Evolutionary conservation across 2,329 filamentous ascomycete genomes (phyloP).

Genomic region (Conoideocrella luteorostrata): DNA sequence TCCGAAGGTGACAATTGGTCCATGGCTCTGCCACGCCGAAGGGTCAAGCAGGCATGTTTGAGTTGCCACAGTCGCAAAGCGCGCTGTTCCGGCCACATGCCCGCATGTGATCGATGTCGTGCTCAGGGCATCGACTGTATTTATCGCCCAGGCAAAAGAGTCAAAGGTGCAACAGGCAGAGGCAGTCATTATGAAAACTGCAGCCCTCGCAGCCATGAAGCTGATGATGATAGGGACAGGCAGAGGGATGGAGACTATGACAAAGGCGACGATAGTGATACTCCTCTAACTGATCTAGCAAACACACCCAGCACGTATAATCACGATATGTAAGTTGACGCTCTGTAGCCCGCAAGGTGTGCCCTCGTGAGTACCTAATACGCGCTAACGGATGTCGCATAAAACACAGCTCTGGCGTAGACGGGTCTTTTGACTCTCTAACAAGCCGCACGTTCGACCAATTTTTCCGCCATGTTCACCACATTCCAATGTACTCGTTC

Average conservation of each 20-base stretch:
- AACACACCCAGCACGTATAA: constrained; percentile 27
- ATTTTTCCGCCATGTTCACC: constrained; percentile 53
- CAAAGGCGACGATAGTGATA: constrained; percentile 27
- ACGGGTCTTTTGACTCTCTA: constrained; percentile 42
- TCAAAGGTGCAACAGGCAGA: constrained; percentile 18
- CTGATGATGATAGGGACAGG: constrained; percentile 19
- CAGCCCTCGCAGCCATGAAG: constrained; percentile 28
- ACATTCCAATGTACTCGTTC: constrained; percentile 53
- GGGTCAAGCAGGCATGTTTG: constrained; percentile 50
- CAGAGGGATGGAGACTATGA: constrained; percentile 14
- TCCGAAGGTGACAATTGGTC: constrained; percentile 34
- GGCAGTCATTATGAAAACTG: constrained; percentile 17
- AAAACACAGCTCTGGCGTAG: constrained; percentile 23
- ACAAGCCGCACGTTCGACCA: constrained; percentile 48
- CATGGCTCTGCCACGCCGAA: constrained; percentile 42
- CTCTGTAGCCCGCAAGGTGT: too few species aligned
- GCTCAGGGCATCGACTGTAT: constrained; percentile 49
- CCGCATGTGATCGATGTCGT: constrained; percentile 44
- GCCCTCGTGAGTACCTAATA: too few species aligned
- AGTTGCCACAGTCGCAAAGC: constrained; percentile 54
- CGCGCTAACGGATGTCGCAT: too few species aligned
- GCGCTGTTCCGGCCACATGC: constrained; percentile 50
- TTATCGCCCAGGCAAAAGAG: constrained; percentile 44
- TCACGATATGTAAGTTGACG: constrained; percentile 28
- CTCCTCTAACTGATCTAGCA: constrained; percentile 26